Base-by-base conservation (phyloP, 768 basidiomycete genomes). In the Phylloporus scabripes region DNA sequence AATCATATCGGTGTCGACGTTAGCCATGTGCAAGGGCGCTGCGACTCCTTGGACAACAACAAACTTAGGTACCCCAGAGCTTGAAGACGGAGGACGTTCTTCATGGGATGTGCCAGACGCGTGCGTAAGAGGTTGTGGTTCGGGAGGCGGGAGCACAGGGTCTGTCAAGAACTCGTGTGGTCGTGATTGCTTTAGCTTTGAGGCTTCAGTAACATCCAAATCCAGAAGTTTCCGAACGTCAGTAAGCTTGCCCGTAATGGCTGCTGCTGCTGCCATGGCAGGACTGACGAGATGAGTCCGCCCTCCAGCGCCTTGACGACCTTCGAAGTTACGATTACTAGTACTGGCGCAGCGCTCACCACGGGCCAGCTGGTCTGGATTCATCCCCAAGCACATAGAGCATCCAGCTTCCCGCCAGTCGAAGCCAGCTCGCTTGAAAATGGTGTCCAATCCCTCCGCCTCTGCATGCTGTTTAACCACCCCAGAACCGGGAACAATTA, bases 331-430 rank as follows among this genome's bases (percentile, higher is more conserved):
- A 50, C 92, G 81, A 70, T 94, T 93, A 59, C 88, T 91, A 32
- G 92, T 94, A 57, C 88, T 91, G 9, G 92, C 92, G 60, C 92
- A 94, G 38, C 92, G 84, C 61, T 85, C 78, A 12, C 86, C 83
- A 2, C 90, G 88, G 15, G 78, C 75, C 43, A 95, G 73, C 61
- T 92, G 89, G 68, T 95, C 92, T 11, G 91, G 88, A 68, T 95
- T 95, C 92, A 95, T 95, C 36, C 91, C 92, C 57, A 95, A 69
- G 70, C 92, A 95, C 92, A 95, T 95, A 14, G 92, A 95, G 64
- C 92, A 95, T 29, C 92, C 92, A 28, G 92, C 92, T 68, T 95
- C 92, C 45, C 92, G 80, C 92, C 92, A 94, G 61, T 95, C 92
- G 61, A 93, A 95, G 28, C 92, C 92, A 31, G 92, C 92, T 38